phyloP scores from a whole-genome alignment of 495 filamentous ascomycete species.

The Trypethelium eluteriae region DNA sequence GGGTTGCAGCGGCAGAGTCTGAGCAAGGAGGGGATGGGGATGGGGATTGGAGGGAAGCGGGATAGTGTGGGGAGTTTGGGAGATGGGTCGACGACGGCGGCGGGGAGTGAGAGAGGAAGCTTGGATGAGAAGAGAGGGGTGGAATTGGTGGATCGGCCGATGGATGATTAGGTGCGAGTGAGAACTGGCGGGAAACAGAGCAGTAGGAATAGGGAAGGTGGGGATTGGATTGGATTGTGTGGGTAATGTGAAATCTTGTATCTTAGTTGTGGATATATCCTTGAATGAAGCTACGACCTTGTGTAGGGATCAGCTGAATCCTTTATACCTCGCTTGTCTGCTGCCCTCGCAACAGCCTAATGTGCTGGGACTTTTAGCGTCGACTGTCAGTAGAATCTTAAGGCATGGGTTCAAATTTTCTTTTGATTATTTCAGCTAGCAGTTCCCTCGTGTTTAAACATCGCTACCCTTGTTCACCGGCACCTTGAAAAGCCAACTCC shows the following conservation, averaged over 20 bases:
- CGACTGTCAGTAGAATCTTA: background rate
- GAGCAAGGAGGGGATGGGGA: constrained; percentile 22
- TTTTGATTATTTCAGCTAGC: background rate
- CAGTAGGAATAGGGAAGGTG: background rate
- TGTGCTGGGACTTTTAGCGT: too few relatives aligned
- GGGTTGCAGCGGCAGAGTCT: constrained; percentile 39
- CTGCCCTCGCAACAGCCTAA: too few relatives aligned
- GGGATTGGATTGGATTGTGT: background rate
- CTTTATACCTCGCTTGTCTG: background rate
- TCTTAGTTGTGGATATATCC: background rate
- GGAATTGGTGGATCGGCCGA: constrained; percentile 71
- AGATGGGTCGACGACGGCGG: constrained; percentile 27
- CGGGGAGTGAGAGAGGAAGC: constrained; percentile 34
- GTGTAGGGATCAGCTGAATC: background rate
- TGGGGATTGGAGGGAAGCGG: constrained; percentile 32
- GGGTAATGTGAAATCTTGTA: constrained; percentile 2
- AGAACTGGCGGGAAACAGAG: background rate
- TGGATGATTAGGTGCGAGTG: constrained; percentile 45
- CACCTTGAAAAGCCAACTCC: background rate
- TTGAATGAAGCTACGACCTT: background rate
- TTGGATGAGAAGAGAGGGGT: constrained; percentile 51
- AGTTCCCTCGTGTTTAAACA: background rate
- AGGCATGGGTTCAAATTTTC: background rate
- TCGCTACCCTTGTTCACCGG: background rate
- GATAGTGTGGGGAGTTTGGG: constrained; percentile 38